Evolutionary conservation across 441 rosid species (phyloP), one percentile per base, ranked within the genome.

Genomic region (Croton setiger): DNA sequence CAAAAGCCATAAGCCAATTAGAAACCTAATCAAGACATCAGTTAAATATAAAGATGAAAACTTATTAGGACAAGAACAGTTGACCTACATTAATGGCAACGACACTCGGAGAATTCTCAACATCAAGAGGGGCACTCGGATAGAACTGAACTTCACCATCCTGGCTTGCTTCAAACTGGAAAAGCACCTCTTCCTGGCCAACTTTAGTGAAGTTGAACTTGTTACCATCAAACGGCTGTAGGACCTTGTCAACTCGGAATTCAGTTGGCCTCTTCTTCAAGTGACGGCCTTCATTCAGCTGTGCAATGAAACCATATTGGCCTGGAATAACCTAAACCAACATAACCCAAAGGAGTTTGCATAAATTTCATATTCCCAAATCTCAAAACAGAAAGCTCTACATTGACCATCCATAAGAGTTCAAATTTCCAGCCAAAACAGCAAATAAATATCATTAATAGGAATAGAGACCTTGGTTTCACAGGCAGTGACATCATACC

Each of bases 231-330:
- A 94, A 94, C 12, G 98, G 88, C 79, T 90, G 96, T 35, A 91
- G 88, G 63, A 94, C 98, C 85, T 84, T 87, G 73, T 89, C 97
- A 52, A 94, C 93, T 45, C 90, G 88, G 74, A 91, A 88, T 72
- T 94, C 96, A 53, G 97, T 94, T 33, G 96, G 98, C 82, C 98
- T 86, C 83, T 94, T 94, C 91, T 91, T 87, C 56, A 91, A 82
- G 79, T 88, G 97, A 44, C 98, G 92, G 59, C 97, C 97, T 68
- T 94, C 93, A 5, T 94, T 94, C 78, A 90, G 92, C 85, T 94
- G 97, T 60, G 97, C 97, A 35, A 94, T 74, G 77, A 94, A 91
- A 57, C 97, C 97, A 69, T 78, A 75, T 60, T 71, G 79, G 53
- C 98, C 98, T 9, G 89, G 90, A 66, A 94, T 91, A 65, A 94